Conservation (phyloP, 2,329 filamentous ascomycete genomes). For the Talaromyces amestolkiae region DNA sequence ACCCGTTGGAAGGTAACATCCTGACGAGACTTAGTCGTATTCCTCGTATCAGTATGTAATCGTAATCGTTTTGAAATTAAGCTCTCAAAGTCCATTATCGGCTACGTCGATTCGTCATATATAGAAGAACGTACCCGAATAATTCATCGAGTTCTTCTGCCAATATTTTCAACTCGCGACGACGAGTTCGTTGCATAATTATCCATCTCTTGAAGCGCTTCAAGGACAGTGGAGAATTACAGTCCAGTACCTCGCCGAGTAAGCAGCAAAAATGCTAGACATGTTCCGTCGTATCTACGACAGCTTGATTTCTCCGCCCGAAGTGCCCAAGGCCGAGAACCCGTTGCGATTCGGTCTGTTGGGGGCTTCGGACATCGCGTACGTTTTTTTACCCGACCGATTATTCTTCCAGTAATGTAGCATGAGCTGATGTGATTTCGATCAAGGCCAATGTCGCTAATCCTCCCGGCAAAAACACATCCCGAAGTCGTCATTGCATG, state of each 20-base stretch:
- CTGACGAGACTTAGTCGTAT: neutral
- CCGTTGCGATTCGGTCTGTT: slow-evolving; percentile 14
- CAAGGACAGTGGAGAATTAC: too few relatives aligned
- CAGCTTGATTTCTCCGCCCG: slow-evolving; percentile 3
- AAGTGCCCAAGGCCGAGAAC: slow-evolving; percentile 2
- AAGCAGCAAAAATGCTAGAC: neutral
- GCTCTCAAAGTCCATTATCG: neutral
- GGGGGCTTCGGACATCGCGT: slow-evolving; percentile 16
- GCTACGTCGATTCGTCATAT: neutral
- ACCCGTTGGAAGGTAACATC: neutral
- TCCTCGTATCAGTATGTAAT: neutral
- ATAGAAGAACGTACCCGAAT: neutral
- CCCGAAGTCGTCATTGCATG: slow-evolving; percentile 52
- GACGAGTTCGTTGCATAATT: too few relatives aligned
- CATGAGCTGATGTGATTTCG: too few relatives aligned
- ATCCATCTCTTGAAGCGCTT: too few relatives aligned
- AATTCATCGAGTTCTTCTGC: neutral
- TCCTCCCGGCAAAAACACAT: slow-evolving; percentile 51
- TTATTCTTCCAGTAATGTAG: too few relatives aligned
- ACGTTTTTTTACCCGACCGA: neutral
- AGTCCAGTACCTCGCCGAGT: neutral
- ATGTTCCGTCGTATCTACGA: slow-evolving; percentile 13
- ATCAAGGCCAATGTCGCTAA: slow-evolving; percentile 22
- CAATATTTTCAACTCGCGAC: neutral
- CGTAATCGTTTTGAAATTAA: neutral